Conservation (phyloP, 2,329 filamentous ascomycete species). For the Xylaria sp. region DNA sequence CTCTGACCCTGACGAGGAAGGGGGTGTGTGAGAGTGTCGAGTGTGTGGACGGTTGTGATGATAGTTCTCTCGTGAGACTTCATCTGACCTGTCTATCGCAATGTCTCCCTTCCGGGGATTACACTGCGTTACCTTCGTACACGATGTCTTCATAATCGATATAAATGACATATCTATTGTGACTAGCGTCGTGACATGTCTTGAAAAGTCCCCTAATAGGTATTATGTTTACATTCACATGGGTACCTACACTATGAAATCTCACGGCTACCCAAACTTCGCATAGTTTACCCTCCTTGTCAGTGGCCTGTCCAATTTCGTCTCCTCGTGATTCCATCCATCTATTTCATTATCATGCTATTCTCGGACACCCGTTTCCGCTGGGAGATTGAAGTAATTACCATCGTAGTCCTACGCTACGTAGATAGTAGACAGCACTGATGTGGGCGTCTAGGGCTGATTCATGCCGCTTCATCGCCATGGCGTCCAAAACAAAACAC, state of each 20-base stretch:
- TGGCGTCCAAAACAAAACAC: slow-evolving; percentile 10
- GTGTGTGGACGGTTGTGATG: not conserved
- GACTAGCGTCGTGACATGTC: not conserved
- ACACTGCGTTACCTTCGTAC: not conserved
- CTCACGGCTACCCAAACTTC: not conserved
- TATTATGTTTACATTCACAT: not conserved
- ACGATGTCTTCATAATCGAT: slow-evolving; percentile 2
- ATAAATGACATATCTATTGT: not conserved
- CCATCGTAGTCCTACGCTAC: slow-evolving; percentile 1
- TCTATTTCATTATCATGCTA: slow-evolving; percentile 1
- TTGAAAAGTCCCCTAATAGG: not conserved
- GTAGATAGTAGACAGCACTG: not conserved
- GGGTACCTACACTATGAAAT: not conserved
- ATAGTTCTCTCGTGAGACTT: slow-evolving; percentile 27
- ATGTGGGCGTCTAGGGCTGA: slow-evolving; percentile 33
- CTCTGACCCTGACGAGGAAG: not conserved
- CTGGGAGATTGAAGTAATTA: slow-evolving; percentile 3
- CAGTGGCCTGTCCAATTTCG: slow-evolving; percentile 15
- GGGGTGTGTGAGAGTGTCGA: not conserved
- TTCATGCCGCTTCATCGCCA: slow-evolving; percentile 21
- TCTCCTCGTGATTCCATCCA: slow-evolving; percentile 6
- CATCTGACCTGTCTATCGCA: slow-evolving; percentile 22
- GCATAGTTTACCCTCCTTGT: slow-evolving; percentile 18
- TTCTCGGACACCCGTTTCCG: slow-evolving; percentile 8
- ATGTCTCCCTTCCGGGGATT: slow-evolving; percentile 4